Percentiles rank a stretch among this genome's conserved stretches.
Evolutionary conservation across 768 basidiomycete genomes (phyloP).

Genomic region (Favolaschia claudopus): DNA sequence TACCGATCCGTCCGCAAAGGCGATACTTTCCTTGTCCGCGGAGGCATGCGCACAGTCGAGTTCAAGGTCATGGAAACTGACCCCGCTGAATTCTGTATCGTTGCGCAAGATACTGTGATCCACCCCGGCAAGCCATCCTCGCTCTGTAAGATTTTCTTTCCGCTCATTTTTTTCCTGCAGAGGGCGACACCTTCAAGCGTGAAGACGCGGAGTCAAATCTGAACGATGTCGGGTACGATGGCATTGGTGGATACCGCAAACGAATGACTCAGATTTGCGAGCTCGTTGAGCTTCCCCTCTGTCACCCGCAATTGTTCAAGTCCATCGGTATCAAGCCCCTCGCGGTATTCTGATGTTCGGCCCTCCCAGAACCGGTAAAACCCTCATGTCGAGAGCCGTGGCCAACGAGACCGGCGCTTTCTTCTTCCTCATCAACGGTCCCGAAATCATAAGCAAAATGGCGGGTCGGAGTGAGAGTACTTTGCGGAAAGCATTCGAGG

Average conservation of each 20-base stretch:
- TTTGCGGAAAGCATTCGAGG: conserved; percentile 96
- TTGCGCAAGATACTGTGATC: conserved; percentile 98
- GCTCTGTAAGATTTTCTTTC: too few relatives aligned
- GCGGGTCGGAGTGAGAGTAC: conserved; percentile 98
- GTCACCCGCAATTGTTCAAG: conserved; percentile 99
- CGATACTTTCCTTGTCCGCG: too few relatives aligned
- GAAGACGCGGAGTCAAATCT: conserved; percentile 98
- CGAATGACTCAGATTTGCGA: too few relatives aligned
- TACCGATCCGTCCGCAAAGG: conserved; percentile 95
- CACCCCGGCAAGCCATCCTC: conserved; percentile 71
- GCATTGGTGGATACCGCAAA: too few relatives aligned
- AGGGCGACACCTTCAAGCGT: conserved; percentile 97
- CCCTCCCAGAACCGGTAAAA: conserved; percentile 98
- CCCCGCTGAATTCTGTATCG: conserved; percentile 99
- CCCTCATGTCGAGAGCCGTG: conserved; percentile 97
- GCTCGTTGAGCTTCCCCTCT: too few relatives aligned
- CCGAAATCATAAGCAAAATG: too few relatives aligned
- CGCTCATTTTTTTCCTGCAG: conserved; percentile 45
- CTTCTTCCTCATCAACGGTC: conserved; percentile 99
- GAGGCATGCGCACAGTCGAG: too few relatives aligned
- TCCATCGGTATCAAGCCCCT: conserved; percentile 99
- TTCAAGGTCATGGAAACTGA: too few relatives aligned
- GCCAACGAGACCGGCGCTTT: conserved; percentile 99
- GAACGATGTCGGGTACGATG: conserved; percentile 97
- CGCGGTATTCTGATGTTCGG: conserved; percentile 98